phyloP scores from a whole-genome alignment of 805 yeast species.

The Ogataea paraovalis region DNA sequence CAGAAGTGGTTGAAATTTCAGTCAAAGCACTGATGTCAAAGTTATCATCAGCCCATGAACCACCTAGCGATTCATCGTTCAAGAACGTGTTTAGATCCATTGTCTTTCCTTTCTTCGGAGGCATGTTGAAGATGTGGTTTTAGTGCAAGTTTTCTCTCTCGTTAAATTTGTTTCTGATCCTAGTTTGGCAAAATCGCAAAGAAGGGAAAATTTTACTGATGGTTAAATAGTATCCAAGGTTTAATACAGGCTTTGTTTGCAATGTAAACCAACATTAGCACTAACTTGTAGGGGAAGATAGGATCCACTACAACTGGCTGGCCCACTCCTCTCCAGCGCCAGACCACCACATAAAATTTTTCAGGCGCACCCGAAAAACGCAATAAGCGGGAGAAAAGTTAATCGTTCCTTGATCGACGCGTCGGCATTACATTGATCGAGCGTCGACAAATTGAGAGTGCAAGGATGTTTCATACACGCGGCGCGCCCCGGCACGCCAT shows the following conservation, averaged over 20 bases:
- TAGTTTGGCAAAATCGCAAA: background rate
- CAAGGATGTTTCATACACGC: background rate
- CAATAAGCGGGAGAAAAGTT: background rate
- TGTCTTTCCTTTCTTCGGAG: constrained; percentile 64
- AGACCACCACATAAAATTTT: background rate
- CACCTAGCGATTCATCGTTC: constrained; percentile 68
- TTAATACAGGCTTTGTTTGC: no score
- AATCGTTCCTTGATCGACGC: background rate
- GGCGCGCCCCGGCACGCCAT: no score
- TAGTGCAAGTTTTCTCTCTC: background rate
- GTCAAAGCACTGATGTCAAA: constrained; percentile 47
- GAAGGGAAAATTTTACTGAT: no score
- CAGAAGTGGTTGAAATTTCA: constrained; percentile 10
- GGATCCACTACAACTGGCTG: no score
- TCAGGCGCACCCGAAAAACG: background rate
- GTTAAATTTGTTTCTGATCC: constrained; percentile 2
- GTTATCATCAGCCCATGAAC: constrained; percentile 84
- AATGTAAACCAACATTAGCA: no score
- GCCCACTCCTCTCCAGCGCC: background rate
- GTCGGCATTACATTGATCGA: background rate
- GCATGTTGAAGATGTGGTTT: constrained; percentile 31
- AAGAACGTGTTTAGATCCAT: constrained; percentile 87
- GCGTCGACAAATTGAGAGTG: background rate
- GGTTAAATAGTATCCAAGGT: no score
- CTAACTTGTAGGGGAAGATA: no score